Conservation (phyloP, 2,329 filamentous ascomycete genomes). For the Phialophora verrucosa region DNA sequence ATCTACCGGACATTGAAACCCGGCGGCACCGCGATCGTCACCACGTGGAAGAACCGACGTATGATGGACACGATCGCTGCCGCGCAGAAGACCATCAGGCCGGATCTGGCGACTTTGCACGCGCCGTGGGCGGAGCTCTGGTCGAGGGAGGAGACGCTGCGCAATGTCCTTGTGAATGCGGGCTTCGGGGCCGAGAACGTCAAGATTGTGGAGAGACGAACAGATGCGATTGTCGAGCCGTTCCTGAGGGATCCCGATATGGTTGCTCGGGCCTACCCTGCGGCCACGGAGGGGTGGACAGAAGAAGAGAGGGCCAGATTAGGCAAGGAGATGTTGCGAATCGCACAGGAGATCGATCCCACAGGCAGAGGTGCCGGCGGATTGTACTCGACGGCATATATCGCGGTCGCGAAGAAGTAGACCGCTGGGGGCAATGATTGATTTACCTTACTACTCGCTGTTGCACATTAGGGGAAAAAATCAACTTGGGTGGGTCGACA, state of each 20-base stretch:
- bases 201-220: constrained; percentile 17
- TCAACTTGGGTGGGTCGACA: neutral
- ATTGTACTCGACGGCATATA: constrained; percentile 8
- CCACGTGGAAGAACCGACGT: constrained; percentile 31
- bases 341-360: constrained; percentile 8
- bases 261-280: constrained; percentile 11
- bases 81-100: constrained; percentile 14
- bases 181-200: constrained; percentile 18
- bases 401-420: constrained; percentile 21
- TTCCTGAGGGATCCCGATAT: constrained; percentile 13
- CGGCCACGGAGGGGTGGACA: constrained; percentile 14
- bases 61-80: constrained; percentile 17
- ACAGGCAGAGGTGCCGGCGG: constrained; percentile 1
- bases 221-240: constrained; percentile 11
- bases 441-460: neutral
- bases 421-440: neutral
- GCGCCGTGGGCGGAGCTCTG: constrained; percentile 20
- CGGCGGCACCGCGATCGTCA: constrained; percentile 30
- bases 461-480: neutral
- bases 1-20: constrained; percentile 37
- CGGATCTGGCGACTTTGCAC: constrained; percentile 6
- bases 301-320: constrained; percentile 16
- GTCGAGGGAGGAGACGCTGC: constrained; percentile 16
- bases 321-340: constrained; percentile 13
- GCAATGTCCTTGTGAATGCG: constrained; percentile 6